Evolutionary conservation across 352 stramenopile genomes (phyloP).

Genomic region (Phytophthora citricola): DNA sequence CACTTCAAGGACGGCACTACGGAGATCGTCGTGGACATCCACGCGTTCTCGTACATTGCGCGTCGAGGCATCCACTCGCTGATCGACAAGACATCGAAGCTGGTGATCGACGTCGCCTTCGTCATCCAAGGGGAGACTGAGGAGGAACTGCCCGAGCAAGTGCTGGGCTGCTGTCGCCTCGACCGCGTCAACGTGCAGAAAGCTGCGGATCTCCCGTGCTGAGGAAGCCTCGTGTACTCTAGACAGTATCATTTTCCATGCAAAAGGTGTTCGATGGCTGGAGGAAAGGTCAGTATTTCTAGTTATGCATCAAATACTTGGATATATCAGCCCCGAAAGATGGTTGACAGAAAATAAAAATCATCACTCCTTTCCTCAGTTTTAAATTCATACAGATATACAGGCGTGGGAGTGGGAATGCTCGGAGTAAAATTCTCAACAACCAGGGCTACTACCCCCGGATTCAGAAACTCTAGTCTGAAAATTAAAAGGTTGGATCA

Average conservation of each 20-base stretch:
- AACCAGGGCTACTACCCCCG: conserved; percentile 88
- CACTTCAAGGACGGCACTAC: conserved; percentile 70
- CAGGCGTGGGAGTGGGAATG: conserved; percentile 47
- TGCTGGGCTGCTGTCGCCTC: conserved; percentile 85
- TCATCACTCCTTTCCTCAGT: conserved; percentile 73
- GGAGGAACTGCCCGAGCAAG: conserved; percentile 87
- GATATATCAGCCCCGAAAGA: conserved; percentile 92
- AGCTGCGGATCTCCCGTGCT: conserved; percentile 60
- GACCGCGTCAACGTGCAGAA: conserved; percentile 74
- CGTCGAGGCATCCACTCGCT: conserved; percentile 81
- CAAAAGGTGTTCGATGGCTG: conserved; percentile 8
- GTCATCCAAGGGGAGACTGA: conserved; percentile 89
- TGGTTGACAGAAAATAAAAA: conserved; percentile 85
- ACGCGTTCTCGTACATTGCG: conserved; percentile 87
- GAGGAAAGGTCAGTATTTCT: conserved; percentile 83
- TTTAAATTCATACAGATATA: not conserved
- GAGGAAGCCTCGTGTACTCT: conserved; percentile 21
- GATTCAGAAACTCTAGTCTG: conserved; percentile 94
- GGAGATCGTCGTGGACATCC: conserved; percentile 83
- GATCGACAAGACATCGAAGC: conserved; percentile 73
- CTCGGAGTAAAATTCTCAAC: conserved; percentile 78
- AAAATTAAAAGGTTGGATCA: conserved; percentile 83
- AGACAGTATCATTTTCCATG: conserved; percentile 3
- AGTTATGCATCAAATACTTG: conserved; percentile 82
- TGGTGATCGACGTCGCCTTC: conserved; percentile 90